Conservation (phyloP, 331 rosid genomes). For the Stylosanthes scabra region DNA sequence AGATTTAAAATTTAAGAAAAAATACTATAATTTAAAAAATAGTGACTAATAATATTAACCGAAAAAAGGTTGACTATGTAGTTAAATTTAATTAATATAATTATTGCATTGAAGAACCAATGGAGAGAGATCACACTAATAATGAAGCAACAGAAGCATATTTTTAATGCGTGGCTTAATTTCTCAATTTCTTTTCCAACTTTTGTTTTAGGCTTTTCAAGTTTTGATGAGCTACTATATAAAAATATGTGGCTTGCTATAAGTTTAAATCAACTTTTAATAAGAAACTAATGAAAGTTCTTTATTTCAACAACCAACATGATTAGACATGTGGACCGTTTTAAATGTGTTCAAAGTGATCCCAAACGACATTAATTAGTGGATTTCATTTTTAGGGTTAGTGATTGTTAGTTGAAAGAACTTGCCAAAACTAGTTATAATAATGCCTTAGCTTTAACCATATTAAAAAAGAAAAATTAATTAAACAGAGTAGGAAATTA, state of each 20-base stretch:
- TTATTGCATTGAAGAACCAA: conserved; percentile 37
- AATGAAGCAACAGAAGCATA: conserved; percentile 18
- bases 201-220: not conserved
- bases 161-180: conserved; percentile 33
- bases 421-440: conserved; percentile 29
- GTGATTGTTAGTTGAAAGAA: conserved; percentile 40
- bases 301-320: conserved; percentile 86
- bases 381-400: conserved; percentile 26
- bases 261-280: conserved; percentile 46
- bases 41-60: too few relatives aligned
- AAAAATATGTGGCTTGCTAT: too few relatives aligned
- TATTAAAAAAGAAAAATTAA: not conserved
- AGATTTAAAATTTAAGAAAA: too few relatives aligned
- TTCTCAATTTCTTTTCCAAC: conserved; percentile 15
- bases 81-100: too few relatives aligned
- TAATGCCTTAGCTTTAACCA: conserved; percentile 16
- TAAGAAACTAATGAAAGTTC: conserved; percentile 54
- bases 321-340: conserved; percentile 94
- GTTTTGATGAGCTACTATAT: too few relatives aligned
- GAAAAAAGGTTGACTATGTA: too few relatives aligned
- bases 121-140: conserved; percentile 34
- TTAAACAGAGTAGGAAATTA: conserved; percentile 11
- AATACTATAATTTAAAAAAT: too few relatives aligned
- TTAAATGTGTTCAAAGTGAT: conserved; percentile 29
- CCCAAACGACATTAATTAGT: conserved; percentile 44